Percentiles rank a stretch among this genome's conserved stretches.
Evolutionary conservation across 176 grass and related monocot genomes (phyloP).

Genomic region (Musa schizocarpa): DNA sequence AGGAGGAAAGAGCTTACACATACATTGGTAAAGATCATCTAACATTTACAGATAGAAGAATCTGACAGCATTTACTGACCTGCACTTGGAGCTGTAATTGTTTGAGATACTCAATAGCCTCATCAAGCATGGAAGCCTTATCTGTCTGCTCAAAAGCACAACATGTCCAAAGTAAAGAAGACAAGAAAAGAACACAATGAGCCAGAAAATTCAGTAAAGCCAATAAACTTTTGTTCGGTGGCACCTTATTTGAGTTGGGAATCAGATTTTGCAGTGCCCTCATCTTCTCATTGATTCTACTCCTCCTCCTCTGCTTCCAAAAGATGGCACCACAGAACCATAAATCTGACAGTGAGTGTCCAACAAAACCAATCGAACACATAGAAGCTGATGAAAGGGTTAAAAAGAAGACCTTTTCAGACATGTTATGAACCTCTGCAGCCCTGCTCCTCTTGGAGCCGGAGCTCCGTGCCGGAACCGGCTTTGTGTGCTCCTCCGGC

Average conservation of each 20-base stretch:
- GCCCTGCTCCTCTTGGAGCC: constrained; percentile 84
- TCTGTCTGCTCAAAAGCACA: constrained; percentile 43
- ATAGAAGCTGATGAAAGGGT: background rate
- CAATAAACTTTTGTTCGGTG: background rate
- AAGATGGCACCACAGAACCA: background rate
- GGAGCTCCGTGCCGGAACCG: constrained; percentile 29
- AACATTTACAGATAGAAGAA: background rate
- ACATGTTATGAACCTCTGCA: constrained; percentile 96
- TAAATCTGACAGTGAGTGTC: no score
- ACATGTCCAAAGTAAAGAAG: background rate
- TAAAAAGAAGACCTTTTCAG: constrained; percentile 31
- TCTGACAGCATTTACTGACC: constrained; percentile 28
- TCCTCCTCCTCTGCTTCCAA: constrained; percentile 71
- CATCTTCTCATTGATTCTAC: constrained; percentile 98
- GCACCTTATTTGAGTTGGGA: constrained; percentile 94
- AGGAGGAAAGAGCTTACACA: background rate
- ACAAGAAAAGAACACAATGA: background rate
- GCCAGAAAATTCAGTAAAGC: background rate
- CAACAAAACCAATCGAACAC: background rate
- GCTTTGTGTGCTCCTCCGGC: constrained; percentile 39
- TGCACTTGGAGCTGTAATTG: constrained; percentile 96
- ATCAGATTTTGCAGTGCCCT: constrained; percentile 86
- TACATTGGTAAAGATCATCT: background rate
- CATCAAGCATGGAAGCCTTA: constrained; percentile 98
- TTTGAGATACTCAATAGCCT: constrained; percentile 96